Base-by-base conservation (phyloP, 805 yeast genomes). In the Saccharomycopsis fodiens region DNA sequence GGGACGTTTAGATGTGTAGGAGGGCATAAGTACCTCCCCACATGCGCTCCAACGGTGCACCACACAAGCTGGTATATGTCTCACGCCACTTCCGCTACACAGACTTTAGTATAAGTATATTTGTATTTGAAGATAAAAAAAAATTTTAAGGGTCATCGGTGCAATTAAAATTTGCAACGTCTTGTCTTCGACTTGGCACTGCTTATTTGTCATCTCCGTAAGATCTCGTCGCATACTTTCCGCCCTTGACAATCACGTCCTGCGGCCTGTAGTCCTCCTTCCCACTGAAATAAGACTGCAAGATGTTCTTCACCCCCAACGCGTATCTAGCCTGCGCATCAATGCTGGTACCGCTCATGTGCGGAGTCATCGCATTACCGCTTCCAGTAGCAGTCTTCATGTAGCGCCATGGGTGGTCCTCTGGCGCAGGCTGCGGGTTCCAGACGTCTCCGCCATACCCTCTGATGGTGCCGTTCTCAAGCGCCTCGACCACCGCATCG, bases 381-480 rank as follows among this genome's bases (percentile, higher is more conserved):
- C 76, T 84, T 48, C 82, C 82, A 54, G 70, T 74, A 57, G 73
- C 67, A 73, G 82, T 81, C 41, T 66, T 59, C 78, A 82, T 74
- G 8, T 68, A 45, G 70, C 87, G 72, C 93, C 93, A 84, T 54
- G 88, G 88, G 59, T 82, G 88, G 61, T 72, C 72, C 45, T 68
- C 66, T 52, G 88, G 87, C 22, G 91, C 85, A 36, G 94, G 94
- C 64, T 84, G 94, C n/a, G 81, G 82, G 68, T 58, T 73, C 87
- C 91, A 83, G 43, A 84, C 93, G 63, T 84, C 93, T 55, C 91
- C 93, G 57, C 89, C 93, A 59, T 83, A 84, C 43, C 89, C 91
- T 56, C 81, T 69, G 41, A 84, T 60, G 55, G 79, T 80, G 41
- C 93, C 93, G 32, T 76, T 65, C 45, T 69, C 59, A 34, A 84